Conservation (phyloP, 2,329 filamentous ascomycete species). For the Chaetomiaceae sp. region DNA sequence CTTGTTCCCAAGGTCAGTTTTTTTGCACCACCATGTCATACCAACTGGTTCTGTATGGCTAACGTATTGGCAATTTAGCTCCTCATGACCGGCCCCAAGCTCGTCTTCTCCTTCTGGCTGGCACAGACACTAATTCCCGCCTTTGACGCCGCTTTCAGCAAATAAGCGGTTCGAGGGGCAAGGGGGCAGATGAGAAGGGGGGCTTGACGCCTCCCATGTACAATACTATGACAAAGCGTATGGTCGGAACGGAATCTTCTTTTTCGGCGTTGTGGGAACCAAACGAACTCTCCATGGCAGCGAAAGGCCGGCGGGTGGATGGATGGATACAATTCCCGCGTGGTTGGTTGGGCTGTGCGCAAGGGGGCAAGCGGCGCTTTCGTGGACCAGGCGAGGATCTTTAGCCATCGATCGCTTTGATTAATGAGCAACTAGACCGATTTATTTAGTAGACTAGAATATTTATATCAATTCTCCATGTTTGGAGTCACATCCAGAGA, state of each 20-base stretch:
- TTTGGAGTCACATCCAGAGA: no score
- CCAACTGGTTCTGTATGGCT: no score
- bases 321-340: neutral
- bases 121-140: conserved; percentile 96
- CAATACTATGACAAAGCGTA: neutral
- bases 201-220: neutral
- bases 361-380: conserved; percentile 1
- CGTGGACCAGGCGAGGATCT: neutral
- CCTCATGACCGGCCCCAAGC: conserved; percentile 97
- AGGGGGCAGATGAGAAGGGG: neutral
- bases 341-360: no score
- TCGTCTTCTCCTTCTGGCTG: conserved; percentile 99
- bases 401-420: neutral
- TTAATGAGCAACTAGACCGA: neutral
- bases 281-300: conserved; percentile 4
- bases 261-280: conserved; percentile 15
- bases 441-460: conserved; percentile 13
- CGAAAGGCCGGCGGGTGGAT: conserved; percentile 9
- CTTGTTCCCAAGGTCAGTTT: conserved; percentile 76
- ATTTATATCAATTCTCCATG: conserved; percentile 6
- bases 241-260: conserved; percentile 9
- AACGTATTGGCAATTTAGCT: conserved; percentile 46
- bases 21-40: no score
- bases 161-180: conserved; percentile 14
- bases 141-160: conserved; percentile 55